Evolutionary conservation across 495 filamentous ascomycete genomes (phyloP).

Genomic region (Tuber borchii): DNA sequence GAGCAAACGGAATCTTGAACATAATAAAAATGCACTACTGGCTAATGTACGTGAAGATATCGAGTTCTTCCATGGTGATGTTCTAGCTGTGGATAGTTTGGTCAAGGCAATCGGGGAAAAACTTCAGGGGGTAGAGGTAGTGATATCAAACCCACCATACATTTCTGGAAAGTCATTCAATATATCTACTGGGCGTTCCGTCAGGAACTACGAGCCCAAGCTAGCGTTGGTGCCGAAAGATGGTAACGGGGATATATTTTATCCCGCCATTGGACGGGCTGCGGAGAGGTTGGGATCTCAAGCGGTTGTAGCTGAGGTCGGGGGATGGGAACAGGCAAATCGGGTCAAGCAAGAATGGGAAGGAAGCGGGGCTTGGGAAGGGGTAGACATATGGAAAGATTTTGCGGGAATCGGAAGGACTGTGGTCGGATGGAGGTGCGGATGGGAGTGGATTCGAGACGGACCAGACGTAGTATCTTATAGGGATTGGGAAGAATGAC

Average conservation of each 20-base stretch:
- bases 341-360: conserved; percentile 31
- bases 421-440: conserved; percentile 27
- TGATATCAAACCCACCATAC: conserved; percentile 88
- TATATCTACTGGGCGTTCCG: conserved; percentile 58
- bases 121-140: conserved; percentile 52
- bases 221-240: conserved; percentile 65
- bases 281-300: conserved; percentile 22
- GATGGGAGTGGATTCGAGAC: conserved; percentile 30
- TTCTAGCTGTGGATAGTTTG: conserved; percentile 46
- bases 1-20: conserved; percentile 54
- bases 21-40: conserved; percentile 45
- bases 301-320: conserved; percentile 24
- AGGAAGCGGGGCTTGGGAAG: conserved; percentile 15
- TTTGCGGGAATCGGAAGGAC: conserved; percentile 40
- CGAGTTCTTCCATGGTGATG: conserved; percentile 51
- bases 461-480: conserved; percentile 23
- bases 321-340: conserved; percentile 32
- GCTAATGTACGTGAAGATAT: conserved; percentile 43
- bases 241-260: conserved; percentile 31
- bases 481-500: conserved; percentile 12
- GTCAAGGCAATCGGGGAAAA: background rate
- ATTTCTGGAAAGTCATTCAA: conserved; percentile 59
- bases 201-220: conserved; percentile 71
- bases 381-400: conserved; percentile 30
- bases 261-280: conserved; percentile 25